phyloP scores from a whole-genome alignment of 2,329 filamentous ascomycete genomes.

The Apiospora aurea region DNA sequence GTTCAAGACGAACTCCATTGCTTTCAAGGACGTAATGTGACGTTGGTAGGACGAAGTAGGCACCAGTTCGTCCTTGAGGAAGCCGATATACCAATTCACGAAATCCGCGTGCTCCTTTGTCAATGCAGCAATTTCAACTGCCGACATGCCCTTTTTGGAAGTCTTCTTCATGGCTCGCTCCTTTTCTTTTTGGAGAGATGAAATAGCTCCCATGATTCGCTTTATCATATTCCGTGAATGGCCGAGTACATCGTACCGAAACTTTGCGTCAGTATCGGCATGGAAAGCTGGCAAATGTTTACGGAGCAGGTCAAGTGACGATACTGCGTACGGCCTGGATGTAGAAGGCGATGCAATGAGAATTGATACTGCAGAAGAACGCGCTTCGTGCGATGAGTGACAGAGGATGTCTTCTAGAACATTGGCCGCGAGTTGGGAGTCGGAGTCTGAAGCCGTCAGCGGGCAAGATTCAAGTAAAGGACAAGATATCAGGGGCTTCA shows the following conservation, averaged over 20 bases:
- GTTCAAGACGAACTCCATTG: conserved; percentile 70
- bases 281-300: conserved; percentile 75
- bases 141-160: conserved; percentile 30
- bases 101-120: conserved; percentile 67
- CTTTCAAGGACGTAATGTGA: conserved; percentile 81
- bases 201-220: conserved; percentile 73
- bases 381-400: conserved; percentile 68
- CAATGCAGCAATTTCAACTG: conserved; percentile 18
- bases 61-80: conserved; percentile 76
- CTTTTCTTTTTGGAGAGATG: conserved; percentile 52
- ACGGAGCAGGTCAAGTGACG: conserved; percentile 68
- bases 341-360: conserved; percentile 78
- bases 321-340: conserved; percentile 73
- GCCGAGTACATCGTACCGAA: conserved; percentile 80
- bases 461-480: conserved; percentile 25
- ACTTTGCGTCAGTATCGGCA: conserved; percentile 85
- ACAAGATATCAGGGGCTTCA: not conserved
- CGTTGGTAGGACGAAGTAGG: conserved; percentile 89
- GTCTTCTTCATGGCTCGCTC: conserved; percentile 45
- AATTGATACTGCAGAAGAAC: conserved; percentile 82
- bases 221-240: conserved; percentile 79
- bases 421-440: conserved; percentile 46
- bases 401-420: conserved; percentile 61
- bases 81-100: conserved; percentile 75
- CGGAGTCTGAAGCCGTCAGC: not conserved